A percentile compares a stretch with the other conserved stretches of the same genome.
These are phyloP conservation scores for Allomyces macrogynus DNA, from an alignment of 192 early-diverging fungal genomes.

Conservation along the genomic window DNA sequence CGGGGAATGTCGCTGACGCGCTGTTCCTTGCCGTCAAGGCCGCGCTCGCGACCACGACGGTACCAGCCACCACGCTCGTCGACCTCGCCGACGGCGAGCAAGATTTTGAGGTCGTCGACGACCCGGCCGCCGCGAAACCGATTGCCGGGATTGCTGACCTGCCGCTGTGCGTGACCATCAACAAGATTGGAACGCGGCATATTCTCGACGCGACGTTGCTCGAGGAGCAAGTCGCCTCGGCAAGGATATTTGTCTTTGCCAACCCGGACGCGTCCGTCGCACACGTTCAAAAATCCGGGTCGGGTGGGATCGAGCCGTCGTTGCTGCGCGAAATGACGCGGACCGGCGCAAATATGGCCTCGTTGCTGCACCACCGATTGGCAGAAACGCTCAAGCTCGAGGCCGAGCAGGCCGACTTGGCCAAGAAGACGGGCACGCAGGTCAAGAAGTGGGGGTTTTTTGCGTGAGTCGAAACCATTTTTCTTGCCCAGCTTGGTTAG, in stretches of 20 bases:
- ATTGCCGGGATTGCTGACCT: constrained; percentile 56
- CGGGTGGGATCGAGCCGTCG: constrained; percentile 55
- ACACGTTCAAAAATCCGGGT: constrained; percentile 62
- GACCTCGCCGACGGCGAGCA: constrained; percentile 53
- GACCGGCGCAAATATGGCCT: too few species aligned
- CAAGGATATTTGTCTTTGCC: constrained; percentile 57
- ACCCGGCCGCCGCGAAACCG: constrained; percentile 59
- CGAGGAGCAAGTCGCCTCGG: constrained; percentile 74
- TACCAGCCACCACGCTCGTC: constrained; percentile 68
- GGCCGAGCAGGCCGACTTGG: too few species aligned
- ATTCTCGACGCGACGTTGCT: constrained; percentile 71
- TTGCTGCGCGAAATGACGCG: constrained; percentile 47
- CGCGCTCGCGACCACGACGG: constrained; percentile 66
- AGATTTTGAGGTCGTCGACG: constrained; percentile 86
- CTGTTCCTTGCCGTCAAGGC: constrained; percentile 70
- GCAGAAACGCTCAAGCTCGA: too few species aligned
- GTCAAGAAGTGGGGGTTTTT: too few species aligned
- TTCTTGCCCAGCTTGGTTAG: too few species aligned
- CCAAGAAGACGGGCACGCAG: too few species aligned
- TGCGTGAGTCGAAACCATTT: too few species aligned
- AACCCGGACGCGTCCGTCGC: constrained; percentile 64
- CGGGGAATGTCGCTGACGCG: constrained; percentile 67
- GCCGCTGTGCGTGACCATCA: constrained; percentile 68
- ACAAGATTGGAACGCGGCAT: constrained; percentile 62
- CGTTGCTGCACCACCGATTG: too few species aligned